These are phyloP conservation scores for Globisporangium spiculum DNA, from an alignment of 352 stramenopile genomes.

Conservation along the genomic window DNA sequence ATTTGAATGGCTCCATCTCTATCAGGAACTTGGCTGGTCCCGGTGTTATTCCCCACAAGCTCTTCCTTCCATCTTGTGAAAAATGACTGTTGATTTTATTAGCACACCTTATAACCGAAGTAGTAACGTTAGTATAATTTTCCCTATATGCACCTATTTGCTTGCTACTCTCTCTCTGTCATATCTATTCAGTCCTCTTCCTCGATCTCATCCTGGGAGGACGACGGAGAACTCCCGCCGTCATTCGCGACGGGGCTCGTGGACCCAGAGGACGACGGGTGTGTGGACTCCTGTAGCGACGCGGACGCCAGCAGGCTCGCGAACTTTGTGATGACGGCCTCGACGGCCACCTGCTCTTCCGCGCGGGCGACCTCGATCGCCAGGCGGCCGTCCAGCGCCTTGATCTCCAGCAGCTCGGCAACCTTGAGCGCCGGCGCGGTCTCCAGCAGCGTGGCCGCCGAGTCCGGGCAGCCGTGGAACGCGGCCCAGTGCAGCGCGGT, in stretches of 20 bases:
- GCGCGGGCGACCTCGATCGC: conserved; percentile 60
- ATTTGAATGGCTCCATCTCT: not conserved
- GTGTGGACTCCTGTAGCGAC: not conserved
- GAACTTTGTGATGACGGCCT: conserved; percentile 57
- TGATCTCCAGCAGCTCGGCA: conserved; percentile 44
- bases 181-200: conserved; percentile 4
- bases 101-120: not conserved
- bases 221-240: not conserved
- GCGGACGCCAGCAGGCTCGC: conserved; percentile 15
- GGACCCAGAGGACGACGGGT: not conserved
- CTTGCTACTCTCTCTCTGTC: not conserved
- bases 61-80: not conserved
- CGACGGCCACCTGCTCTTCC: conserved; percentile 68
- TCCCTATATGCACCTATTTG: not conserved
- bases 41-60: no score
- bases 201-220: not conserved
- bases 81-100: not conserved
- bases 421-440: conserved; percentile 33
- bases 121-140: not conserved
- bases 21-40: not conserved
- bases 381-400: conserved; percentile 59
- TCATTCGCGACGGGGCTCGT: not conserved
- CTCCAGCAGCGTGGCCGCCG: conserved; percentile 57
- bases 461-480: conserved; percentile 75
- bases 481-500: conserved; percentile 82